These are phyloP conservation scores for Saccharomyces uvarum DNA, from an alignment of 1,139 yeast species.

Conservation along the genomic window DNA sequence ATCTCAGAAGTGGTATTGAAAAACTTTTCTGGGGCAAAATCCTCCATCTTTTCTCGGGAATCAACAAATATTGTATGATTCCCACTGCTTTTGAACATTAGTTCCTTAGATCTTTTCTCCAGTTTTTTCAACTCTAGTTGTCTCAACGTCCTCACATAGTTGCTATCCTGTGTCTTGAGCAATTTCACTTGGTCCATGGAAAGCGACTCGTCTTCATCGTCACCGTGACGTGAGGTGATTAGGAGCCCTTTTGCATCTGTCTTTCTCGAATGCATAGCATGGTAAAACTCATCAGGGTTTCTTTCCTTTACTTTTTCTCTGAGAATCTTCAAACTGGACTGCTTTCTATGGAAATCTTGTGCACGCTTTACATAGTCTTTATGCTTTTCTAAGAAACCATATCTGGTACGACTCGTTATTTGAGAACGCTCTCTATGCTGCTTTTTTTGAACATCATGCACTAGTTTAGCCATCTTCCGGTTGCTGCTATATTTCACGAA, in stretches of 20 bases:
- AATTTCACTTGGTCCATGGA: constrained; percentile 70
- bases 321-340: constrained; percentile 71
- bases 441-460: constrained; percentile 86
- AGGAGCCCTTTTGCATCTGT: constrained; percentile 64
- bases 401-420: constrained; percentile 59
- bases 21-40: constrained; percentile 55
- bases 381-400: constrained; percentile 87
- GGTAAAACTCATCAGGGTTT: constrained; percentile 95
- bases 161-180: constrained; percentile 82
- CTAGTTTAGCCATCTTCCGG: constrained; percentile 59
- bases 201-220: constrained; percentile 37
- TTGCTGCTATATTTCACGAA: not conserved
- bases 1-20: constrained; percentile 66
- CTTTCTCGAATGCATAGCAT: constrained; percentile 70
- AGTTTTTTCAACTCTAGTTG: constrained; percentile 61
- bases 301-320: constrained; percentile 63
- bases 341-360: constrained; percentile 79
- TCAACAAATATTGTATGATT: constrained; percentile 85
- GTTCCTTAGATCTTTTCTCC: constrained; percentile 47
- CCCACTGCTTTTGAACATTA: constrained; percentile 53
- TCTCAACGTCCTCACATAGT: constrained; percentile 71
- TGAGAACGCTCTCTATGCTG: constrained; percentile 94
- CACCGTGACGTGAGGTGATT: constrained; percentile 59
- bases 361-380: constrained; percentile 89
- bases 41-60: constrained; percentile 43